Evolutionary conservation across 768 basidiomycete genomes (phyloP).

Genomic region (Lactarius sp.): DNA sequence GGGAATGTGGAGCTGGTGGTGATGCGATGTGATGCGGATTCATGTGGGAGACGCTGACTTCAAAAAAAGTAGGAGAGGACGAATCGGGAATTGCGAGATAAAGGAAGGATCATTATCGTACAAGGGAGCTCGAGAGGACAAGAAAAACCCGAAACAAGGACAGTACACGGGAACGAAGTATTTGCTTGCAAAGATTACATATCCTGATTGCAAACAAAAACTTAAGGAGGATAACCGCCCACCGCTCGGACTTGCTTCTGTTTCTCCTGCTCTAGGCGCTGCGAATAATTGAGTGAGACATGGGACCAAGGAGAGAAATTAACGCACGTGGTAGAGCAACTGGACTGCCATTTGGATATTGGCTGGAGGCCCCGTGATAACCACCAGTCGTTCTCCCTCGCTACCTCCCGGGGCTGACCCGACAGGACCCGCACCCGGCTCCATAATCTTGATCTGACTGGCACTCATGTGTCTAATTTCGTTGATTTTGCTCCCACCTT

Average conservation of each 20-base stretch:
- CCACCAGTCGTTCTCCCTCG: constrained; percentile 89
- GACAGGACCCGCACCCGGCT: constrained; percentile 77
- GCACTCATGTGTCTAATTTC: constrained; percentile 95
- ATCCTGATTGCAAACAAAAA: constrained; percentile 12
- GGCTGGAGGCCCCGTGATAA: constrained; percentile 91
- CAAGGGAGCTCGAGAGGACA: constrained; percentile 1
- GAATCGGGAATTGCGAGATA: neutral
- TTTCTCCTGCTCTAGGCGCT: constrained; percentile 88
- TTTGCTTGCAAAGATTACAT: constrained; percentile 4
- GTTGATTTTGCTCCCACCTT: constrained; percentile 97
- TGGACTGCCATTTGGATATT: constrained; percentile 98
- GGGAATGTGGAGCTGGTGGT: neutral
- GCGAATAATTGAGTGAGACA: neutral
- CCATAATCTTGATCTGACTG: constrained; percentile 98
- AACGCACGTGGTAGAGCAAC: constrained; percentile 75
- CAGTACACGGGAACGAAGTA: neutral
- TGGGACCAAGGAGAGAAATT: neutral
- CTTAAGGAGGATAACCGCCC: constrained; percentile 21
- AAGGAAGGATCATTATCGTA: constrained; percentile 9
- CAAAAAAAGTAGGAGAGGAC: neutral
- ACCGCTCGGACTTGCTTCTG: constrained; percentile 63
- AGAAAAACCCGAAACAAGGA: neutral
- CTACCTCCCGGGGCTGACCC: constrained; percentile 66
- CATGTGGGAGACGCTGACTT: constrained; percentile 11
- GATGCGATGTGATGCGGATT: neutral